Base-by-base conservation (phyloP, 768 basidiomycete genomes). In the Boletus bicolor region DNA sequence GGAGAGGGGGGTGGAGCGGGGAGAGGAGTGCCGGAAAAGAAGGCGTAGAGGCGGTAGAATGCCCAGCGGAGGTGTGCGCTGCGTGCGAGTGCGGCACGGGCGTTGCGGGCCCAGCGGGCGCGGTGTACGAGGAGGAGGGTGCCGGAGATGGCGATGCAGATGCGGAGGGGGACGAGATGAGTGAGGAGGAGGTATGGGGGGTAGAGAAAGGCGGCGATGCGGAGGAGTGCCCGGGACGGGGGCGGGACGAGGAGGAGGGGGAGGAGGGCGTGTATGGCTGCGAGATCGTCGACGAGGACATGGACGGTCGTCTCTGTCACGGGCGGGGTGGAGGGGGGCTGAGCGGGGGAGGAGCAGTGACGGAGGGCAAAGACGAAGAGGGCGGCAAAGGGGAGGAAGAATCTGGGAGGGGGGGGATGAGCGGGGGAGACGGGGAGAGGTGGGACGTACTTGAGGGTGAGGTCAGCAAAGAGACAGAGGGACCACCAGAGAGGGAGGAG, bases 401-500 rank as follows among this genome's bases (percentile, higher is more conserved):
- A 83, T 57, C 86, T 87, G 62, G 4, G 19, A 19, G 30, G 24
- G n/a, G 26, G 38, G 7, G 38, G 7, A 19, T 56, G 48, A 66
- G 61, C 17, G 5, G 7, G 12, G 12, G 34, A 2, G 7, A 1
- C 11, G 4, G 11, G 2, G 5, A 7, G 4, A 7, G 1, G 10
- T 1, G 24, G 10, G 8, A 69, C 77, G 48, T 54, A 83, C 84
- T 79, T 77, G 60, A 91, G 71, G 10, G 69, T 71, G 35, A 72
- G 70, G 15, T 78, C 76, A 1, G 79, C 71, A 44, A 87, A 76
- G 53, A 94, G 74, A 73, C 89, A 92, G 19, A 84, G 26, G 0
- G 80, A 81, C 89, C 92, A 95, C 90, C 90, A 94, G 1, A 68
- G 67, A 0, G 79, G 87, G 43, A 96, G 73, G 1, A 80, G 69